Conservation (phyloP, 2,329 filamentous ascomycete genomes). For the Plectosphaerella sp. region DNA sequence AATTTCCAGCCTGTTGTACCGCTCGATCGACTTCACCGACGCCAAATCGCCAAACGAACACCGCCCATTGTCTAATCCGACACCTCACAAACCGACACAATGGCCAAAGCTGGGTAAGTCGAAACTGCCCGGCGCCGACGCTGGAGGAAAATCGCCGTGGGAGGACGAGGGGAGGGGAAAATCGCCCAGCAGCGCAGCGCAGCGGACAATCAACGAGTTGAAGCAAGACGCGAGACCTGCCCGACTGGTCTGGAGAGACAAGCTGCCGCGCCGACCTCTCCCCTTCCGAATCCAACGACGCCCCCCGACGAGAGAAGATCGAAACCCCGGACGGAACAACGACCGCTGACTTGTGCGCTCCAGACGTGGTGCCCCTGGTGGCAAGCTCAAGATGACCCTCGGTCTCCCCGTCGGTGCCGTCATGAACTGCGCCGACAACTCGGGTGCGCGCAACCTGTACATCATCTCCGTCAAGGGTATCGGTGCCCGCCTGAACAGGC, state of each 20-base stretch:
- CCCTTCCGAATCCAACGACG: background rate
- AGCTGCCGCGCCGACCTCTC: constrained; percentile 1
- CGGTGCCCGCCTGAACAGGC: constrained; percentile 93
- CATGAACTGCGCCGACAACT: constrained; percentile 99
- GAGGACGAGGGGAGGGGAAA: constrained; percentile 6
- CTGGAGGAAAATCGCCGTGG: background rate
- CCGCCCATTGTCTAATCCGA: constrained; percentile 12
- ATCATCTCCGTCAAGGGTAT: constrained; percentile 99
- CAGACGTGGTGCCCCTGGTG: constrained; percentile 89
- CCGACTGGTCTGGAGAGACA: background rate
- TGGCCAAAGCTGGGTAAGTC: constrained; percentile 62
- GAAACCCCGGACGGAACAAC: background rate
- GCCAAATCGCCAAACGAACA: constrained; percentile 12
- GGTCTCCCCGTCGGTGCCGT: constrained; percentile 99
- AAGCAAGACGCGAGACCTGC: background rate
- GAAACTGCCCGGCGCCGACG: constrained; percentile 4
- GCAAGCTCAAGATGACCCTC: constrained; percentile 99
- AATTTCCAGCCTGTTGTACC: constrained; percentile 8
- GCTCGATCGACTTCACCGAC: constrained; percentile 9
- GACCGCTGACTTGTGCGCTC: constrained; percentile 26
- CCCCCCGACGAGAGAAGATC: constrained; percentile 3
- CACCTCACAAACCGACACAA: constrained; percentile 43
- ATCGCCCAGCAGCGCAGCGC: background rate
- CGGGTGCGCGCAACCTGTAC: constrained; percentile 96
- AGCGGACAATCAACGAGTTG: background rate